A percentile compares a stretch with the other conserved stretches of the same genome.
Conservation (phyloP, 306 rosid genomes). For the Glycine latifolia region DNA sequence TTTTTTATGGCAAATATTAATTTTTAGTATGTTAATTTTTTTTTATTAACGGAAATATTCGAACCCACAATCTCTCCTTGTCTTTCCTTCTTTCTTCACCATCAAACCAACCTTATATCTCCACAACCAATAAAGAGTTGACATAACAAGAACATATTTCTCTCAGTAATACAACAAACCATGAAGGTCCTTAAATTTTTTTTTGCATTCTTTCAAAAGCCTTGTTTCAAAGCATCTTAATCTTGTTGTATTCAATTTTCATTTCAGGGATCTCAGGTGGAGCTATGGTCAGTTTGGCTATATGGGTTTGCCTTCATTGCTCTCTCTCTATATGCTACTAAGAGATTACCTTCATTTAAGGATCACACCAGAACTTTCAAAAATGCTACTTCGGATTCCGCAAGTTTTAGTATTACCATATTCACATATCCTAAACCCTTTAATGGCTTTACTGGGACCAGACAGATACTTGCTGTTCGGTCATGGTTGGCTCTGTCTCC, state of each 20-base stretch:
- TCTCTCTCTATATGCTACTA: conserved; percentile 77
- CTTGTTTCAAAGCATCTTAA: conserved; percentile 28
- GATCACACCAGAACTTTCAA: conserved; percentile 50
- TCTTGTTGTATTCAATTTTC: conserved; percentile 12
- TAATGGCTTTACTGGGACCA: conserved; percentile 59
- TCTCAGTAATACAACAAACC: conserved; percentile 46
- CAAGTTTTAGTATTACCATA: conserved; percentile 55
- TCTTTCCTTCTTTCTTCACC: no score
- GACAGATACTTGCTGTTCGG: conserved; percentile 72
- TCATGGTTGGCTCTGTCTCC: conserved; percentile 90
- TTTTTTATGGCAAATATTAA: no score
- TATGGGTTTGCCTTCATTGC: conserved; percentile 70
- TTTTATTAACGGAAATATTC: no score
- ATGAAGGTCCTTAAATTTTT: conserved; percentile 62
- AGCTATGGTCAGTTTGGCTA: conserved; percentile 83
- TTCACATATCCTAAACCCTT: conserved; percentile 88
- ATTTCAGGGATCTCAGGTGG: conserved; percentile 58
- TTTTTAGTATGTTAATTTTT: no score
- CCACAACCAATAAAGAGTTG: background rate
- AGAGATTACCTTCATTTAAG: conserved; percentile 60
- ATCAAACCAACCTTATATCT: no score
- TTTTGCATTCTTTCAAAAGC: conserved; percentile 22
- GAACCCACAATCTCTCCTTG: no score
- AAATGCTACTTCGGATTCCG: conserved; percentile 34
- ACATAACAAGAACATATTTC: conserved; percentile 37